These are phyloP conservation scores for Cyclotella sp. DNA, from an alignment of 108 stramenopile species.

Conservation along the genomic window DNA sequence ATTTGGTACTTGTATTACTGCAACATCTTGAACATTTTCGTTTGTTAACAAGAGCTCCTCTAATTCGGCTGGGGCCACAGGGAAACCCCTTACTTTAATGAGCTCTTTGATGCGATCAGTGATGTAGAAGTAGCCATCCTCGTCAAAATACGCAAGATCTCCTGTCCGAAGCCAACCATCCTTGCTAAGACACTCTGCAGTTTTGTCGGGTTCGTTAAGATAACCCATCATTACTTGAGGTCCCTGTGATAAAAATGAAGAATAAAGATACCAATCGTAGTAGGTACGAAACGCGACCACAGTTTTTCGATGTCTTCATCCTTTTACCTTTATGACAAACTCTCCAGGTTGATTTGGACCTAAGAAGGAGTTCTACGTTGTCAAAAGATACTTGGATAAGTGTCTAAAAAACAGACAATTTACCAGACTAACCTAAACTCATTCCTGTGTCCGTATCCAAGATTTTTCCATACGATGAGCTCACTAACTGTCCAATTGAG, in stretches of 20 bases:
- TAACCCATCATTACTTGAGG: slow-evolving; percentile 87
- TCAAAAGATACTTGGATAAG: background rate
- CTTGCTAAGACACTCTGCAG: slow-evolving; percentile 71
- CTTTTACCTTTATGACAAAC: slow-evolving; percentile 80
- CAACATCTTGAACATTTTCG: slow-evolving; percentile 82
- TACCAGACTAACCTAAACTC: slow-evolving; percentile 28
- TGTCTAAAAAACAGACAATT: background rate
- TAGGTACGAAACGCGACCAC: background rate
- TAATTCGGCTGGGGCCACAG: slow-evolving; percentile 94
- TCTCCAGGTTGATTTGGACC: slow-evolving; percentile 81
- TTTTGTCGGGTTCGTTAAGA: slow-evolving; percentile 81
- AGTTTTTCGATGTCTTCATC: background rate
- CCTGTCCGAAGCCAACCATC: slow-evolving; percentile 90
- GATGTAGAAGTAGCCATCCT: slow-evolving; percentile 89
- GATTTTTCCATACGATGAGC: slow-evolving; percentile 78
- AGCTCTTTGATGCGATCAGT: slow-evolving; percentile 93
- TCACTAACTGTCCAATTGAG: slow-evolving; percentile 72
- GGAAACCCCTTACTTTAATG: slow-evolving; percentile 94
- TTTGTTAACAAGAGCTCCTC: slow-evolving; percentile 88
- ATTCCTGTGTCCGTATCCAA: slow-evolving; percentile 79
- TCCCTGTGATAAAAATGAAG: slow-evolving; percentile 10
- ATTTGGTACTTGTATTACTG: slow-evolving; percentile 88
- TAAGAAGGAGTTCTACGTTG: slow-evolving; percentile 14
- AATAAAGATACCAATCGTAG: background rate
- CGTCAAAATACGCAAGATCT: slow-evolving; percentile 88